Evolutionary conservation across 352 stramenopile genomes (phyloP).

Genomic region (Globisporangium acanthophoron): DNA sequence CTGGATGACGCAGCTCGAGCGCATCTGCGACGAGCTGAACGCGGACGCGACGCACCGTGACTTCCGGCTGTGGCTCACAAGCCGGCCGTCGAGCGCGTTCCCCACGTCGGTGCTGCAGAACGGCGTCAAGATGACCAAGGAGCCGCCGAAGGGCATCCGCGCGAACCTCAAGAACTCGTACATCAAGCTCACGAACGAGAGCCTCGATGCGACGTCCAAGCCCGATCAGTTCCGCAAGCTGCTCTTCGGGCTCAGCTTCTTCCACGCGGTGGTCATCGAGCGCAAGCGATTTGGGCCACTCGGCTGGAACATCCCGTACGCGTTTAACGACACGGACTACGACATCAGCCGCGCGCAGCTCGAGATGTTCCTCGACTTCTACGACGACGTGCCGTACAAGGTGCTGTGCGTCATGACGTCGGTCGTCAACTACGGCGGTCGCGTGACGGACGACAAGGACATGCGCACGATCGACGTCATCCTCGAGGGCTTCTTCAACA

Average conservation of each 20-base stretch:
- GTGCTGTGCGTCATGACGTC: constrained; percentile 87
- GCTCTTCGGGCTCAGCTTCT: constrained; percentile 44
- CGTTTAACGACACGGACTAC: constrained; percentile 84
- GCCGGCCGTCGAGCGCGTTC: constrained; percentile 51
- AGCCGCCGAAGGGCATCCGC: constrained; percentile 87
- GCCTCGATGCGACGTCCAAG: constrained; percentile 13
- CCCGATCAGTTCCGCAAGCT: constrained; percentile 53
- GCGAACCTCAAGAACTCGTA: constrained; percentile 89
- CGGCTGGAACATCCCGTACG: constrained; percentile 90
- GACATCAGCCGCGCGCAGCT: constrained; percentile 79
- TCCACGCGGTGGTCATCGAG: constrained; percentile 77
- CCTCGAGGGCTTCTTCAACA: constrained; percentile 77
- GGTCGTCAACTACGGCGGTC: constrained; percentile 91
- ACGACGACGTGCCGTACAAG: constrained; percentile 80
- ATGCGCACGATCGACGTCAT: constrained; percentile 84
- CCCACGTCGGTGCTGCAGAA: constrained; percentile 90
- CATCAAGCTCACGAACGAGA: constrained; percentile 87
- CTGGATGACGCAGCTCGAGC: constrained; percentile 91
- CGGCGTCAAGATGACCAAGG: constrained; percentile 93
- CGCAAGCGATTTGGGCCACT: constrained; percentile 82
- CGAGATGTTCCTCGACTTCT: constrained; percentile 90
- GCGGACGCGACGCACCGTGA: constrained; percentile 86
- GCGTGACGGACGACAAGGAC: constrained; percentile 92
- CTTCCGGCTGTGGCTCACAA: constrained; percentile 92
- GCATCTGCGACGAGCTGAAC: constrained; percentile 88